These are phyloP conservation scores for Parsonsia alboflavescens DNA, from an alignment of 257 asterid genomes.

Conservation along the genomic window DNA sequence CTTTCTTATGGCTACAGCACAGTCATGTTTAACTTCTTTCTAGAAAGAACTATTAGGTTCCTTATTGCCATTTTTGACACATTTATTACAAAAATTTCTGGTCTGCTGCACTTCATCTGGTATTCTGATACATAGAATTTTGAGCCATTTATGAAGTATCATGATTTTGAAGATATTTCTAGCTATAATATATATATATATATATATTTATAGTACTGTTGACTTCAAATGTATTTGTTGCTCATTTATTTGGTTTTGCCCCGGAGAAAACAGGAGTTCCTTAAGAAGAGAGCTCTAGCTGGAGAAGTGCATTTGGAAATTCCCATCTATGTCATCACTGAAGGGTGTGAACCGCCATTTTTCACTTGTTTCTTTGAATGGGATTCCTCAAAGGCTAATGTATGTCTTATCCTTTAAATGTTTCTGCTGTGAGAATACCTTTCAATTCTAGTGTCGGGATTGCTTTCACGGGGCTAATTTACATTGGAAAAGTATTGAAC, in stretches of 20 bases:
- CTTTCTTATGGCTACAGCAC: background rate
- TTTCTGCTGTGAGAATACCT: background rate
- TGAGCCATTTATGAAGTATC: background rate
- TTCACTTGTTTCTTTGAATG: constrained; percentile 77
- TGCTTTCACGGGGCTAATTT: background rate
- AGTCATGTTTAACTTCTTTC: background rate
- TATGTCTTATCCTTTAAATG: constrained; percentile 25
- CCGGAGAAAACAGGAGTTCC: constrained; percentile 46
- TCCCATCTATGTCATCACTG: constrained; percentile 63
- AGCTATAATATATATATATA: background rate
- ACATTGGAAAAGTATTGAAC: background rate
- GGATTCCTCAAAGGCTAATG: constrained; percentile 65
- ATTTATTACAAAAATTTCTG: background rate
- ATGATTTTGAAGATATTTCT: background rate
- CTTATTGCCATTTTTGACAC: background rate
- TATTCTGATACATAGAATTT: background rate
- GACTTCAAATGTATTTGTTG: background rate
- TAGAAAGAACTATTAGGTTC: background rate
- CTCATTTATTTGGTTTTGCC: constrained; percentile 10
- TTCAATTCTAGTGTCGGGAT: background rate
- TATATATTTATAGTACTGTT: background rate
- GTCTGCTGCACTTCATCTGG: background rate
- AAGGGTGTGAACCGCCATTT: constrained; percentile 75
- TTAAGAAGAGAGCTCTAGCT: constrained; percentile 46
- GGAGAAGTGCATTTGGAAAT: constrained; percentile 46